Evolutionary conservation across 225 moss, liverwort and hornwort species (phyloP), one percentile per base, ranked within the genome.

Genomic region (Thuidium tamariscinum): DNA sequence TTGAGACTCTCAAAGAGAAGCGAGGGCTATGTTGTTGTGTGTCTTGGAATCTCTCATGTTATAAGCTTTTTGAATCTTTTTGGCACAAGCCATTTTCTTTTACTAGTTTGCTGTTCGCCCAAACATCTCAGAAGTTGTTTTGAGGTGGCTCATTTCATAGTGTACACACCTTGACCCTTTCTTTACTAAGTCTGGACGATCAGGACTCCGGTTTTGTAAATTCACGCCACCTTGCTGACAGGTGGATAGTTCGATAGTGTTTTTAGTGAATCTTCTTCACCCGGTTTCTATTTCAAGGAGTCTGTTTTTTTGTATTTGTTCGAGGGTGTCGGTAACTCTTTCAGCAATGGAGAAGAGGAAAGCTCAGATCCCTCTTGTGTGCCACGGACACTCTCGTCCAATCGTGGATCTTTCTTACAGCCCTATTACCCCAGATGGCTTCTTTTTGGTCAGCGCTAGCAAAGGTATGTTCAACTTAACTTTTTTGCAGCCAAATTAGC

Each of bases 341-440:
- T 61, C 49, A 46, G 39, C 77, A 64, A 99, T 99, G 98, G 98
- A 99, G 44, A 99, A 97, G 91, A 99, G 98, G 81, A 97, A 96
- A 94, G 97, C 96, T 36, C 98, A 99, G 91, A 87, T 99, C 79
- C 98, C 98, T 30, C 88, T 99, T 87, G 98, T 99, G 84, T 99
- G 98, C 89, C 98, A 99, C 70, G 98, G 98, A 68, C 98, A 99
- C 85, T 99, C 98, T 65, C 94, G 98, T 81, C 98, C 98, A 30
- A 99, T 99, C 83, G 98, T 99, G 60, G 98, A 99, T 90, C 93
- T 99, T 57, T 99, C 97, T 5, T 99, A 99, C 91, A 99, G 98
- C 88, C 97, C 98, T 34, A 87, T 93, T 46, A 99, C 98, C 84
- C 95, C 94, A 52, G 98, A 99, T 66, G 98, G 98, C 68, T 97